Percentiles rank a stretch among this genome's conserved stretches.
These are phyloP conservation scores for Deuterostichococcus epilithicus DNA, from an alignment of 139 green algal genomes.

Conservation along the genomic window DNA sequence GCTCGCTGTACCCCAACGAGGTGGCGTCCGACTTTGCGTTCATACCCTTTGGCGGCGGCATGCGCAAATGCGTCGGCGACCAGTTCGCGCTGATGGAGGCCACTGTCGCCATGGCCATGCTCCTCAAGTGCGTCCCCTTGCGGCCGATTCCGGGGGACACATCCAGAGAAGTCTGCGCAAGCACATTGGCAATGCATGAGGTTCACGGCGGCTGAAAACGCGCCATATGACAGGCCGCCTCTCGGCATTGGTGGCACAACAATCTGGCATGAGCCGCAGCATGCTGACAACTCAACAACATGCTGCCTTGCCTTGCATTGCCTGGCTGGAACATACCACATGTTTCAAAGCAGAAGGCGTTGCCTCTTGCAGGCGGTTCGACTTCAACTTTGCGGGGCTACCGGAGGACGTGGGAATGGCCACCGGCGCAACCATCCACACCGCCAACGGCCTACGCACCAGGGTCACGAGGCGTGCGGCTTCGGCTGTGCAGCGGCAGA, in stretches of 20 bases:
- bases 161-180: neutral
- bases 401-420: conserved; percentile 75
- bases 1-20: conserved; percentile 93
- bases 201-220: neutral
- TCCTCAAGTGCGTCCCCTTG: conserved; percentile 75
- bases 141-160: neutral
- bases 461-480: conserved; percentile 28
- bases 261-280: neutral
- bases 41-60: conserved; percentile 94
- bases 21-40: conserved; percentile 93
- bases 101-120: conserved; percentile 77
- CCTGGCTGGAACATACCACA: no score
- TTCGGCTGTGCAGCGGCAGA: neutral
- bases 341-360: neutral
- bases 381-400: conserved; percentile 25
- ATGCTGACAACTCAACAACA: neutral
- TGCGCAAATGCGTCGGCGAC: conserved; percentile 96
- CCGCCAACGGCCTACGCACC: conserved; percentile 78
- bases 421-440: conserved; percentile 97
- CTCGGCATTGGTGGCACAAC: no score
- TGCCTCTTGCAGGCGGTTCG: conserved; percentile 21
- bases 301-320: no score
- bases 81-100: conserved; percentile 95
- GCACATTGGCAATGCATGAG: neutral
- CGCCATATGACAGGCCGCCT: neutral